A percentile compares a stretch with the other conserved stretches of the same genome.
Conservation (phyloP, 371 early-diverging fungal species). For the Modicella reniformis region DNA sequence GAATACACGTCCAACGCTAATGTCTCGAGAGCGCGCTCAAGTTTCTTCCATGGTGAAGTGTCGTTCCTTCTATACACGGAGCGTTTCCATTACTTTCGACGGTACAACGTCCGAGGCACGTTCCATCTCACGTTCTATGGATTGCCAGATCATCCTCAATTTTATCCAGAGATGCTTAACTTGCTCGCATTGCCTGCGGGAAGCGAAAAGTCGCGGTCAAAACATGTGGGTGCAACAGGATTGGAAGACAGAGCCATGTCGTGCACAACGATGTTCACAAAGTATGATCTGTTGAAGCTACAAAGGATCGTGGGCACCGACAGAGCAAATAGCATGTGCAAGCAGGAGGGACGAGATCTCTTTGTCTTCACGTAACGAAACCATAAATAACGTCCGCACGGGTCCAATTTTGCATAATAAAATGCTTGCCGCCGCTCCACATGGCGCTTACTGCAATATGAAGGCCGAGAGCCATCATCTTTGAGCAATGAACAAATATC, state of each 20-base stretch:
- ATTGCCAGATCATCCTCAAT: constrained; percentile 86
- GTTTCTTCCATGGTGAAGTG: constrained; percentile 84
- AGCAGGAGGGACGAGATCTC: constrained; percentile 72
- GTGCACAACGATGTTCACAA: constrained; percentile 80
- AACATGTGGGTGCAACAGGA: constrained; percentile 41
- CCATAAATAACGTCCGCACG: too few species aligned
- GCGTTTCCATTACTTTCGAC: constrained; percentile 92
- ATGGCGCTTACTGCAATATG: too few species aligned
- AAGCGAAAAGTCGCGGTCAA: constrained; percentile 64
- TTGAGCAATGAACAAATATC: too few species aligned
- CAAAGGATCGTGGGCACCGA: constrained; percentile 91
- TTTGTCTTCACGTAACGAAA: constrained; percentile 73
- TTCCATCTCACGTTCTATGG: constrained; percentile 90
- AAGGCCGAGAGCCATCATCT: too few species aligned
- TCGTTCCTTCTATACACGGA: constrained; percentile 88
- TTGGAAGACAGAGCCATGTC: constrained; percentile 58
- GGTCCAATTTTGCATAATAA: too few species aligned
- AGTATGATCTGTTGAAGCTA: constrained; percentile 84
- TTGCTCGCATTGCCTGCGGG: constrained; percentile 62
- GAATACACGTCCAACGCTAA: constrained; percentile 79
- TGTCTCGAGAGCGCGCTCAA: constrained; percentile 79
- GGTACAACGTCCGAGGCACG: constrained; percentile 86
- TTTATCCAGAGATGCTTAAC: constrained; percentile 90
- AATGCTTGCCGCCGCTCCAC: too few species aligned
- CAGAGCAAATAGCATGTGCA: constrained; percentile 78